Percentiles rank a stretch among this genome's conserved stretches.
Conservation (phyloP, 177 flowering plant species). For the Tripterygium wilfordii region DNA sequence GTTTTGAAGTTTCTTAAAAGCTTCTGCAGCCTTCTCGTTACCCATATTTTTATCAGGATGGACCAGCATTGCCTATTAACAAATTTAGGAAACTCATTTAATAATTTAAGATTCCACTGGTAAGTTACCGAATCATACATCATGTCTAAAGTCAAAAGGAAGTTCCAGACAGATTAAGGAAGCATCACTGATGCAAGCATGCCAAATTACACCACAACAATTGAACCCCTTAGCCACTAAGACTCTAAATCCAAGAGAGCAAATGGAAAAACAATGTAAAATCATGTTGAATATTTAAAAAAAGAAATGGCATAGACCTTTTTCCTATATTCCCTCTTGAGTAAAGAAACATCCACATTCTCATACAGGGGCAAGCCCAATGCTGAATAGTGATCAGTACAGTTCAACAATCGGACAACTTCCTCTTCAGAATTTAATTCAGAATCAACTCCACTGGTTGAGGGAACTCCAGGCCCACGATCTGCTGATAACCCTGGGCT, state of each 20-base stretch:
- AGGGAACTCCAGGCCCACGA: constrained; percentile 64
- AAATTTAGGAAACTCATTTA: constrained; percentile 9
- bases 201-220: too few relatives aligned
- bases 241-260: too few relatives aligned
- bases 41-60: constrained; percentile 99
- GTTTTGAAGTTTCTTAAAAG: constrained; percentile 97
- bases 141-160: too few relatives aligned
- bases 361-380: constrained; percentile 74
- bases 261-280: too few relatives aligned
- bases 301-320: constrained; percentile 40
- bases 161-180: too few relatives aligned
- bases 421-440: constrained; percentile 89
- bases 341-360: constrained; percentile 58
- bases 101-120: background rate
- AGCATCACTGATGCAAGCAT: too few relatives aligned
- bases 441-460: constrained; percentile 80
- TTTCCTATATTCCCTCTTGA: constrained; percentile 85
- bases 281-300: background rate
- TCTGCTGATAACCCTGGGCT: constrained; percentile 46
- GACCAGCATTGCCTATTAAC: constrained; percentile 86
- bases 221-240: too few relatives aligned
- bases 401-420: constrained; percentile 76
- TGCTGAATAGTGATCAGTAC: constrained; percentile 86
- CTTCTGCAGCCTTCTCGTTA: constrained; percentile 94
- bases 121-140: background rate